Evolutionary conservation across 2,329 filamentous ascomycete genomes (phyloP).

Genomic region (Rasamsonia emersonii): DNA sequence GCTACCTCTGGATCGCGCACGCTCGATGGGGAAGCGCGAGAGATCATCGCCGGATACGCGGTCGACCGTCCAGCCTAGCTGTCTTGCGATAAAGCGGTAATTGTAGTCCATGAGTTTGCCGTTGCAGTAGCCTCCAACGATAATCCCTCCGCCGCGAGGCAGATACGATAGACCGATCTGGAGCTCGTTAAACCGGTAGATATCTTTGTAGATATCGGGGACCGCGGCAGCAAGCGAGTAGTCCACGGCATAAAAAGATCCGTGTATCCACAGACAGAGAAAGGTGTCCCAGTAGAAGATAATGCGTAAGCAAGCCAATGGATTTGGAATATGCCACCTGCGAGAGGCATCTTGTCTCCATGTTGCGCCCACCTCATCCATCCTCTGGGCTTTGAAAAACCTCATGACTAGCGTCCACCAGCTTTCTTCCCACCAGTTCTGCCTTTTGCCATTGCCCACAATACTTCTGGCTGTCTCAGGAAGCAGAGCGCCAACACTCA

Average conservation of each 20-base stretch:
- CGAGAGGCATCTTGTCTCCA: constrained; percentile 26
- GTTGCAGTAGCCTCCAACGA: constrained; percentile 29
- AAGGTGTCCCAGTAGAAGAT: no score
- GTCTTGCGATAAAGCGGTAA: constrained; percentile 26
- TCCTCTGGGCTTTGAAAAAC: no score
- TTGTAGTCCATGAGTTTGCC: constrained; percentile 36
- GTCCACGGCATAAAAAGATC: constrained; percentile 7
- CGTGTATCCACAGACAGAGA: no score
- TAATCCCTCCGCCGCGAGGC: constrained; percentile 31
- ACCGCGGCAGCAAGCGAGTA: not conserved
- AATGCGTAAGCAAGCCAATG: no score
- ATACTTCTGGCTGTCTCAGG: constrained; percentile 28
- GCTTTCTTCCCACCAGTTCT: no score
- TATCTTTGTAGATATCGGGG: constrained; percentile 23
- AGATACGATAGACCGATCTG: constrained; percentile 35
- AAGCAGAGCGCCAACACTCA: constrained; percentile 24
- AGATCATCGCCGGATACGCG: constrained; percentile 28
- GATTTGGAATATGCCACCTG: no score
- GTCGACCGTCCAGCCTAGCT: constrained; percentile 21
- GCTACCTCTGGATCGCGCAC: constrained; percentile 30
- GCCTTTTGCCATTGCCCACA: constrained; percentile 24
- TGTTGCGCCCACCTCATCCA: no score
- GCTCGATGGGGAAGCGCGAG: constrained; percentile 34
- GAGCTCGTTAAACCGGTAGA: constrained; percentile 33
- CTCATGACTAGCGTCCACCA: no score